Percentiles rank a stretch among this genome's conserved stretches.
These are phyloP conservation scores for Fraxinus anomala DNA, from an alignment of 257 asterid genomes.

Conservation along the genomic window DNA sequence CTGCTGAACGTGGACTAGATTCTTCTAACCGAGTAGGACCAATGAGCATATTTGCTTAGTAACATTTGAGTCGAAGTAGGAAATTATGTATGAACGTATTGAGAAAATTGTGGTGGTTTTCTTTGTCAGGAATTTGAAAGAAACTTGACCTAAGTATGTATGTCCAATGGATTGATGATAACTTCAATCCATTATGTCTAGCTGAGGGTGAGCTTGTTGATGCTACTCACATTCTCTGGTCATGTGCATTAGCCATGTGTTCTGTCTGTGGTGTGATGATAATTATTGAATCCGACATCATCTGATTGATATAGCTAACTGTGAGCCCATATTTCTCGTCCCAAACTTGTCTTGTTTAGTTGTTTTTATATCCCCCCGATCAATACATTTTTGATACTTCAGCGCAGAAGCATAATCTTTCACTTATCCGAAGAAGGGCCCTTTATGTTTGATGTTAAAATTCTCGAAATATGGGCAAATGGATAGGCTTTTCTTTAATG, in stretches of 20 bases:
- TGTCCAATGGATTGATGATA: not conserved
- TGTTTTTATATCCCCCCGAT: no score
- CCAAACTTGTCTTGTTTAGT: no score
- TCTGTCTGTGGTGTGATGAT: no score
- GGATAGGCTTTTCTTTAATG: not conserved
- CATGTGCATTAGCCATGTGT: no score
- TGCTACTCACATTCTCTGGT: no score
- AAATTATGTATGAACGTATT: not conserved
- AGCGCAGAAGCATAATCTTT: no score
- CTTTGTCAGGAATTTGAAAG: not conserved
- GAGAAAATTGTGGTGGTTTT: not conserved
- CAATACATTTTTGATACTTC: no score
- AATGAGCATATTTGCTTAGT: conserved; percentile 53
- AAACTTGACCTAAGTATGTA: not conserved
- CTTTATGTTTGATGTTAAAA: no score
- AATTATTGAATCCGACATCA: no score
- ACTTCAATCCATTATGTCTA: not conserved
- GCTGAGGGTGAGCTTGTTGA: not conserved
- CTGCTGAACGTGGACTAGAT: conserved; percentile 49
- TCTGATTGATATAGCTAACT: no score
- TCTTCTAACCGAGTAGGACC: conserved; percentile 57
- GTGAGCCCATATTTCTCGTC: no score
- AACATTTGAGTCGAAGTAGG: not conserved
- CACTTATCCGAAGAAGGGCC: no score
- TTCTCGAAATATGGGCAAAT: not conserved